phyloP scores from a whole-genome alignment of 345 rosid species.

The Hibiscus mutabilis region DNA sequence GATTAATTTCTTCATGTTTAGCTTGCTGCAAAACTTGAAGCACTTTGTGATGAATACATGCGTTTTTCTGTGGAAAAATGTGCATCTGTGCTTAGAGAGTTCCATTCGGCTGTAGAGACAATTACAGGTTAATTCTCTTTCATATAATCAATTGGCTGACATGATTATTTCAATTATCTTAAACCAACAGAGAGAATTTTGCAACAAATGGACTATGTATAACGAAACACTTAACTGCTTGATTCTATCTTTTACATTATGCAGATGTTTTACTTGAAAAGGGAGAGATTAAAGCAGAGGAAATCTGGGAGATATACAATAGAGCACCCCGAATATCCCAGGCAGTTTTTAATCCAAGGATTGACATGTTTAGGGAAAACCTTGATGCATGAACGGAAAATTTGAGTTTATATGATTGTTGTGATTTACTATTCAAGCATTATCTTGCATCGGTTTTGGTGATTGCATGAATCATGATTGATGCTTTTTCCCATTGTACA shows the following conservation, averaged over 20 bases:
- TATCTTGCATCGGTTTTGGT: not conserved
- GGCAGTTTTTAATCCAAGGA: conserved; percentile 29
- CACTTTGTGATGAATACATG: conserved; percentile 87
- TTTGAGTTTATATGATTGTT: not conserved
- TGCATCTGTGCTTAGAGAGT: conserved; percentile 67
- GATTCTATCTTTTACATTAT: conserved; percentile 1
- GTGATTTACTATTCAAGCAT: not conserved
- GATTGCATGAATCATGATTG: not conserved
- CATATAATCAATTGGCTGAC: not conserved
- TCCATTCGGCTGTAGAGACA: conserved; percentile 78
- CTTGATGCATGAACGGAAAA: not conserved
- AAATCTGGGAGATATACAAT: conserved; percentile 78
- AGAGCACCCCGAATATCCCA: conserved; percentile 68
- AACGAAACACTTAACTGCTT: not conserved
- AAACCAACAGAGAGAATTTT: not conserved
- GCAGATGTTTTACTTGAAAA: conserved; percentile 78
- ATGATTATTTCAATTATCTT: conserved; percentile 1
- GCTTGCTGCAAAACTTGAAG: conserved; percentile 93
- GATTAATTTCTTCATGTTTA: conserved; percentile 22
- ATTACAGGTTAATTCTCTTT: conserved; percentile 57
- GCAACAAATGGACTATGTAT: not conserved
- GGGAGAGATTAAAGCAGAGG: conserved; percentile 67
- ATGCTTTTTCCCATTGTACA: conserved; percentile 24
- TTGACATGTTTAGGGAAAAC: not conserved
- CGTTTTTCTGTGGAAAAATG: conserved; percentile 79